Conservation (phyloP, 768 basidiomycete species). For the Tricholoma terreum region DNA sequence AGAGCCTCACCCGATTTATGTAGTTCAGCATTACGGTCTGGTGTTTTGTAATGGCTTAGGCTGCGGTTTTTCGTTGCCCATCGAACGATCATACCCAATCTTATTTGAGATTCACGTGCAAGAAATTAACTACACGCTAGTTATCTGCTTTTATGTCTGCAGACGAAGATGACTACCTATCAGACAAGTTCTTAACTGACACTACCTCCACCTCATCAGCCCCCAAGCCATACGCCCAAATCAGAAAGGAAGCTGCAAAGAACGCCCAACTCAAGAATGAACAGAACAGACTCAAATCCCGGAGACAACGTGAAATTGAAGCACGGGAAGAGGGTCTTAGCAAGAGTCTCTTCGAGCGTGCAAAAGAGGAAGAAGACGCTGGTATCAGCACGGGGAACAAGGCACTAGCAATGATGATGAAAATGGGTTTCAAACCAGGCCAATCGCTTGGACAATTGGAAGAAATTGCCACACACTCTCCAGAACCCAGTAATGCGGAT, state of each 20-base stretch:
- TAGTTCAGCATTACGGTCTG: conserved; percentile 40
- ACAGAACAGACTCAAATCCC: conserved; percentile 60
- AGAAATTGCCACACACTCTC: conserved; percentile 1
- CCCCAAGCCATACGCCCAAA: conserved; percentile 66
- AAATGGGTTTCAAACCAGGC: conserved; percentile 90
- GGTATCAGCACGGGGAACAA: conserved; percentile 60
- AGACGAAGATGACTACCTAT: conserved; percentile 84
- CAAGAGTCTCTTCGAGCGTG: conserved; percentile 78
- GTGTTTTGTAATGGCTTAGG: conserved; percentile 30
- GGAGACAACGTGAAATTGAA: conserved; percentile 69
- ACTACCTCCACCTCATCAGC: conserved; percentile 30
- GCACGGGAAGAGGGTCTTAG: conserved; percentile 73
- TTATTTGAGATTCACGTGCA: background rate
- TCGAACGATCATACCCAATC: conserved; percentile 5
- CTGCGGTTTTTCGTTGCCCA: conserved; percentile 19
- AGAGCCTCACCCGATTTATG: conserved; percentile 12
- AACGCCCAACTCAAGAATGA: conserved; percentile 62
- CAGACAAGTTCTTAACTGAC: conserved; percentile 74
- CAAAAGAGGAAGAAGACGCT: conserved; percentile 58
- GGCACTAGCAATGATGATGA: conserved; percentile 87
- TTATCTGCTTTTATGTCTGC: conserved; percentile 51
- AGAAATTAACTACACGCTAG: conserved; percentile 12
- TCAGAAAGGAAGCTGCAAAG: conserved; percentile 63
- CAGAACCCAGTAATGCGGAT: background rate
- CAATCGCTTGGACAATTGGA: conserved; percentile 62